Evolutionary conservation across 2,329 filamentous ascomycete genomes (phyloP).

Genomic region (Leptographium procerum): DNA sequence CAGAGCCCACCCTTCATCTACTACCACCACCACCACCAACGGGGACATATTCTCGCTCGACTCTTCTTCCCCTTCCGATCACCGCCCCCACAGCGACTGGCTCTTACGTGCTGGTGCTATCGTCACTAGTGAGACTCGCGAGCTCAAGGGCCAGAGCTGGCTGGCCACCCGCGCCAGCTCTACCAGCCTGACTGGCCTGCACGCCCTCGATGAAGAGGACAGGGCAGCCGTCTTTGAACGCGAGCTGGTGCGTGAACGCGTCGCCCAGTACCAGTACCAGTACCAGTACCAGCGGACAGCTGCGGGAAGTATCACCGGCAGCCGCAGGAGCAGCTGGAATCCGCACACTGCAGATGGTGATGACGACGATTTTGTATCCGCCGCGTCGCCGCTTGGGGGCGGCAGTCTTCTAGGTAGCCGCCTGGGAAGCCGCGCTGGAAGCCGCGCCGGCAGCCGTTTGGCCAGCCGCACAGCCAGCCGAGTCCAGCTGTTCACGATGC

Average conservation of each 20-base stretch:
- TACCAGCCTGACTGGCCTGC: conserved; percentile 44
- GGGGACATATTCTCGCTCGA: not conserved
- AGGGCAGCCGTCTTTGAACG: too few relatives aligned
- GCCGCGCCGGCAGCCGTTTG: conserved; percentile 25
- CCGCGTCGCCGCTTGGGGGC: conserved; percentile 1
- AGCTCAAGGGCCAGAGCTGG: conserved; percentile 60
- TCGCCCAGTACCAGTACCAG: conserved; percentile 35
- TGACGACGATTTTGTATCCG: conserved; percentile 24
- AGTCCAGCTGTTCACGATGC: conserved; percentile 32
- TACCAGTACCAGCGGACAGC: conserved; percentile 32
- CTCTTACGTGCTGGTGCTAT: conserved; percentile 51
- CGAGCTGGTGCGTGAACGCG: conserved; percentile 38
- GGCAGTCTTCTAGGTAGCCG: not conserved
- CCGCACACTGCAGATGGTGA: conserved; percentile 12
- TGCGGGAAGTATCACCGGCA: conserved; percentile 24
- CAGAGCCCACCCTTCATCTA: conserved; percentile 13
- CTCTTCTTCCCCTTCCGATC: conserved; percentile 9
- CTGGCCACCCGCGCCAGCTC: conserved; percentile 54
- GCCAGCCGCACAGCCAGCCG: conserved; percentile 36
- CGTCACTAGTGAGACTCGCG: conserved; percentile 49
- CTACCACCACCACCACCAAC: conserved; percentile 9
- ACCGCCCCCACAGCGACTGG: conserved; percentile 47
- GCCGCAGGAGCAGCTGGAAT: conserved; percentile 3
- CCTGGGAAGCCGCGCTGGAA: conserved; percentile 16
- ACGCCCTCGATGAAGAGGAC: conserved; percentile 37